phyloP scores from a whole-genome alignment of 2,329 filamentous ascomycete genomes.

The Fusarium nodosum region DNA sequence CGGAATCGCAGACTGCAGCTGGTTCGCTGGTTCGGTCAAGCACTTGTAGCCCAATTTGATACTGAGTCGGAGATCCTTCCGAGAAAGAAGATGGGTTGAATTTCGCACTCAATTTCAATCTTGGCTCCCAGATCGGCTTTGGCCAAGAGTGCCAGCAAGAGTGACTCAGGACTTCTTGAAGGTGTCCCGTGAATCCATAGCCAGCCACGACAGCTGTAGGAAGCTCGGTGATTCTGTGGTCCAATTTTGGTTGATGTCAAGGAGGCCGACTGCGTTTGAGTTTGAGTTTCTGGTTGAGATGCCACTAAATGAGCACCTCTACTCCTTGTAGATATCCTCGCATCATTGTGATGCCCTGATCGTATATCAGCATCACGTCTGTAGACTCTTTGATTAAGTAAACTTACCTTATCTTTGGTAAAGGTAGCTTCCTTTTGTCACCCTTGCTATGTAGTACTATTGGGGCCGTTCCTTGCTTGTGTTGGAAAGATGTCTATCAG shows the following conservation, averaged over 20 bases:
- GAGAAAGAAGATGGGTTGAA: not conserved
- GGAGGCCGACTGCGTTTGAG: not conserved
- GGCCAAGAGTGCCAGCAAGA: not conserved
- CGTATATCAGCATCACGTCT: not conserved
- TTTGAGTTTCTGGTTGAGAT: not conserved
- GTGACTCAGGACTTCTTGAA: not conserved
- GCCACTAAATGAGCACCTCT: too few relatives aligned
- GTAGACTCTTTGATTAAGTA: not conserved
- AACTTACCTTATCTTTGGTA: not conserved
- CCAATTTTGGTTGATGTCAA: not conserved
- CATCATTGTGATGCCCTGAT: not conserved
- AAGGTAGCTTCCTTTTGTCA: not conserved
- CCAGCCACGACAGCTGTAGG: not conserved
- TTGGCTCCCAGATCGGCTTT: not conserved
- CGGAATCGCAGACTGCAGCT: not conserved
- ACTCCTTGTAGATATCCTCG: not conserved
- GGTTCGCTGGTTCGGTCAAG: not conserved
- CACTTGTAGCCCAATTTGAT: too few relatives aligned
- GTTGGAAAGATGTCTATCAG: not conserved
- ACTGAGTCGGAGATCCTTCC: not conserved
- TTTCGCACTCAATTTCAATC: not conserved
- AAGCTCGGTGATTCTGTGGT: too few relatives aligned
- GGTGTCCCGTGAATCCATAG: fast-evolving
- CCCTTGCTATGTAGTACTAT: too few relatives aligned
- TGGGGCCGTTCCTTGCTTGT: not conserved